Evolutionary conservation across 441 rosid species (phyloP).

Genomic region (Rhodomyrtus psidioides): DNA sequence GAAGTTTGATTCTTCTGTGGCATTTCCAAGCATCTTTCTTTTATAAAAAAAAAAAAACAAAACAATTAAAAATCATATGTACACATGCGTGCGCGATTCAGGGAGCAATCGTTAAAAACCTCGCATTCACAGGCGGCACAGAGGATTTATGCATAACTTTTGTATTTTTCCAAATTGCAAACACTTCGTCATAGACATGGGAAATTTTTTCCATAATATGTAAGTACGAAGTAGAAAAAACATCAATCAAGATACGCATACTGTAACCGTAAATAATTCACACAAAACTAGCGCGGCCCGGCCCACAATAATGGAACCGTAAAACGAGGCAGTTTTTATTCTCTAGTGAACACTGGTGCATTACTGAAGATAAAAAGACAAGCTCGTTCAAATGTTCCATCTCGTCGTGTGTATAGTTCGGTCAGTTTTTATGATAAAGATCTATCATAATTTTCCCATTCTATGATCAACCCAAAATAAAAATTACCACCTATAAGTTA

Average conservation of each 20-base stretch:
- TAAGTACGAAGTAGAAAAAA: not conserved
- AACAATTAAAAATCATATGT: not conserved
- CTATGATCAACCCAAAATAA: not conserved
- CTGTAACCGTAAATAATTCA: not conserved
- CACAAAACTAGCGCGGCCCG: not conserved
- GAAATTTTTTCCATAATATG: not conserved
- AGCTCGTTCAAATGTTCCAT: not conserved
- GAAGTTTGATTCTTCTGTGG: not conserved
- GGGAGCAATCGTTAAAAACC: too few species aligned
- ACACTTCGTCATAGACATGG: not conserved
- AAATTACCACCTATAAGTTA: not conserved
- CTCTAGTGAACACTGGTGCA: not conserved
- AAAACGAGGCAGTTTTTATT: not conserved
- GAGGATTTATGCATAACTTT: not conserved
- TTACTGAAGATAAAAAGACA: not conserved
- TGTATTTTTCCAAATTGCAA: not conserved
- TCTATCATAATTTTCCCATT: not conserved
- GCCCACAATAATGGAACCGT: not conserved
- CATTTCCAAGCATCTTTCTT: not conserved
- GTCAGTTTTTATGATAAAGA: not conserved
- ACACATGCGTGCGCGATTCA: not conserved
- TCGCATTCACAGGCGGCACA: not conserved
- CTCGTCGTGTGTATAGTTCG: not conserved
- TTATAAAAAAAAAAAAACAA: not conserved
- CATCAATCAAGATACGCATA: not conserved